Base-by-base conservation (phyloP, 1,284 basidiomycete genomes). In the Pyrrhoderma lamaoense region DNA sequence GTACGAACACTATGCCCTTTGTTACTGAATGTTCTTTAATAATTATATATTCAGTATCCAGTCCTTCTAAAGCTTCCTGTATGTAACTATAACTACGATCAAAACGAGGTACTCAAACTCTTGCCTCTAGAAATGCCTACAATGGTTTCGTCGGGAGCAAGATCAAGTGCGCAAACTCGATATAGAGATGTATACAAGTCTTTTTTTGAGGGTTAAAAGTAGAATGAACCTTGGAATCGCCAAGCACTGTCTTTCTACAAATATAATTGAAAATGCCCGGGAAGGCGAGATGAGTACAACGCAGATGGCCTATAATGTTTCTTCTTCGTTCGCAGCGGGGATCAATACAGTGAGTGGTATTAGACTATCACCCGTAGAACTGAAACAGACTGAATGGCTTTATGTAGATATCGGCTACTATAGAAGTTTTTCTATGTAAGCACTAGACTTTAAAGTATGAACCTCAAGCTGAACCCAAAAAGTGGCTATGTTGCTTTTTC, bases 301-400 rank as follows among this genome's bases (percentile, higher is more conserved):
- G 13, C 51, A 57, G 37, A 37, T 61, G n/a, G 57, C 60, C 11
- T 61, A 56, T 36, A 56, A 58, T 11, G 52, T 60, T 1, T 44
- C 52, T 7, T 37, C 56, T 7, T 58, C 57, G 1, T 61, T 58
- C 45, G 48, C 53, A 14, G 59, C 60, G 1, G 60, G 60, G 8
- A 47, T 59, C 8, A 55, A 56, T n/a, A 61, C 60, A 2, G 58
- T 57, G 43, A 1, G 59, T 56, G 43, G 18, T 27, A 46, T 21
- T 57, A 48, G 25, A 25, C 27, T 11, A 5, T 11, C 5, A 31
- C 27, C 11, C 5, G 11, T 31, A 31, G 11, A 31, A 31, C 27
- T 31, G 11, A 31, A 5, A 5, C 27, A 5, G 27, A n/a, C 27
- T 31, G 27, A 31, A 5, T 31, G 11, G 5, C 42, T 23, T 21